Evolutionary conservation across 345 rosid species (phyloP), one percentile per base, ranked within the genome.

Genomic region (Noccaea caerulescens): DNA sequence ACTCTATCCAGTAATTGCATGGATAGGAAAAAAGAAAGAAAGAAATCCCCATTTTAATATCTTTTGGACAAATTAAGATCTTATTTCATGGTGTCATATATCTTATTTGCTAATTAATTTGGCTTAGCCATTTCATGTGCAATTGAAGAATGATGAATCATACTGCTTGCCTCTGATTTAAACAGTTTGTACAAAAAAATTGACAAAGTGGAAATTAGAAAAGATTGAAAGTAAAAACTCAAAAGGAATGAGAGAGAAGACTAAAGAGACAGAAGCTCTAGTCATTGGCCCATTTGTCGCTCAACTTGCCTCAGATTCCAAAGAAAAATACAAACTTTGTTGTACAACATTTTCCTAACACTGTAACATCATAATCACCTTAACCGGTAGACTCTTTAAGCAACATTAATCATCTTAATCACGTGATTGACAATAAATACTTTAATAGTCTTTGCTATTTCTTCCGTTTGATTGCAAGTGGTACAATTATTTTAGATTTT

Each of bases 341-440:
- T 57, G 72, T 57, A 57, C 18, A 33, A 57, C 45, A 69, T 57
- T 57, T 44, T 23, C 56, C 55, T 18, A 68, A 57, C 56, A 57
- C 11, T 4, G 45, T 55, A 68, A 8, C 63, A 66, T 45, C 63
- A 68, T 68, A 44, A 47, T 69, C 42, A 27, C 30, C 42, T 36
- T 20, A 39, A 38, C 7, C 0, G 25, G 58, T 25, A 38, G 30
- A 30, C 59, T 47, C 74, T 27, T 39, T 70, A 49, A 9, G 49
- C 32, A 69, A 25, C 73, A 69, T 23, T 46, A 69, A 45, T 69
- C 64, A 57, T 44, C 43, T 42, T 20, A 37, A 47, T 69, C 66
- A 69, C 50, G 58, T 69, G 73, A 58, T 45, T 57, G 27, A 56
- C 14, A 6, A 23, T 7, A 45, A 8, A 33, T 3, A 46, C 16